Evolutionary conservation across 371 early-diverging fungal species (phyloP).

Genomic region (Circinella umbellata): DNA sequence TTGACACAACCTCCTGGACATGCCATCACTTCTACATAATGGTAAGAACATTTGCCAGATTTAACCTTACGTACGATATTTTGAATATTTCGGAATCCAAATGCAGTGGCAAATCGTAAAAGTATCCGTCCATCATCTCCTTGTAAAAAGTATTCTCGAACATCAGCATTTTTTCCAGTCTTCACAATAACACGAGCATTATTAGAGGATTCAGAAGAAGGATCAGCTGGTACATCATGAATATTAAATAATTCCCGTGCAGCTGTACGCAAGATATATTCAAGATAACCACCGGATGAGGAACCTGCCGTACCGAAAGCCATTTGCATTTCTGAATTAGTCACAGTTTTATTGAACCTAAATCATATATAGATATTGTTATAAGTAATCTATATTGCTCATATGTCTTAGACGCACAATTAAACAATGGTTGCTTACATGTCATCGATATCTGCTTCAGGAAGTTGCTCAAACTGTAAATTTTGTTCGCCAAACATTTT

Average conservation of each 20-base stretch:
- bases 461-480: conserved; percentile 46
- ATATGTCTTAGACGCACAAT: neutral
- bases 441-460: conserved; percentile 58
- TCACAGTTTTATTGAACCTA: conserved; percentile 50
- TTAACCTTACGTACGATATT: conserved; percentile 90
- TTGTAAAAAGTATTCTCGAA: conserved; percentile 70
- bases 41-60: conserved; percentile 68
- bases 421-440: conserved; percentile 31
- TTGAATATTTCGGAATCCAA: conserved; percentile 97
- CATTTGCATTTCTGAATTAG: conserved; percentile 42
- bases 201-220: conserved; percentile 5
- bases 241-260: conserved; percentile 79
- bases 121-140: conserved; percentile 53
- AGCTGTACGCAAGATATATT: conserved; percentile 84
- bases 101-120: conserved; percentile 83
- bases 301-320: conserved; percentile 74
- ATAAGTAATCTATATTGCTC: too few species aligned
- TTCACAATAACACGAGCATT: conserved; percentile 50
- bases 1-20: conserved; percentile 94
- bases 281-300: conserved; percentile 90
- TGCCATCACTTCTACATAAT: conserved; percentile 98
- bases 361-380: neutral
- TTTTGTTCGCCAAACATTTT: conserved; percentile 77
- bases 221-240: conserved; percentile 48
- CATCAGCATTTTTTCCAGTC: conserved; percentile 83